Conservation (phyloP, 192 early-diverging fungal species). For the Lobosporangium transversale region DNA sequence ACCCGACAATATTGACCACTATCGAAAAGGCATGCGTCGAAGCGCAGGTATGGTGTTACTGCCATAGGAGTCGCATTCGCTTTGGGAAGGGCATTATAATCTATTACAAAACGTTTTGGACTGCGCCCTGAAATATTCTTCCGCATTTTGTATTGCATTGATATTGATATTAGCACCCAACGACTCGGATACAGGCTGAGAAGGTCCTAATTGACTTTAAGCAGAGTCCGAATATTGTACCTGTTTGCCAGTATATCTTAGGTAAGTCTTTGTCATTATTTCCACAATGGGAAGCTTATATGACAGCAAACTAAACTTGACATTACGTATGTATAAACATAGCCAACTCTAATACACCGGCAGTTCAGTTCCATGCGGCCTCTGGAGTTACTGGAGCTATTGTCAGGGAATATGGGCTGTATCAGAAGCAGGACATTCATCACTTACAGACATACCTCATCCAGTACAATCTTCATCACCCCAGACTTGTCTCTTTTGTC, state of each 20-base stretch:
- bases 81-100: too few relatives aligned
- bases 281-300: too few relatives aligned
- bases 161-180: slow-evolving; percentile 50
- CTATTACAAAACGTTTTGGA: too few relatives aligned
- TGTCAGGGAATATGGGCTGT: slow-evolving; percentile 66
- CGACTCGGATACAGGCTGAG: slow-evolving; percentile 62
- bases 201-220: slow-evolving; percentile 60
- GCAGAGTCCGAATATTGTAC: slow-evolving; percentile 63
- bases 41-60: slow-evolving; percentile 53
- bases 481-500: slow-evolving; percentile 63
- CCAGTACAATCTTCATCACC: slow-evolving; percentile 62
- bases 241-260: slow-evolving; percentile 70
- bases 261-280: slow-evolving; percentile 47
- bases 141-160: slow-evolving; percentile 1
- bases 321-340: too few relatives aligned
- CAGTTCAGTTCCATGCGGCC: slow-evolving; percentile 72
- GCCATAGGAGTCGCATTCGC: too few relatives aligned
- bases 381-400: slow-evolving; percentile 64
- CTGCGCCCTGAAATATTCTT: slow-evolving; percentile 5
- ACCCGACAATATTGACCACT: slow-evolving; percentile 48
- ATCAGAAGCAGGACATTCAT: slow-evolving; percentile 61
- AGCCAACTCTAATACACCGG: slow-evolving; percentile 65
- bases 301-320: too few relatives aligned
- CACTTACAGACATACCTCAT: slow-evolving; percentile 68
- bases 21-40: slow-evolving; percentile 66